Evolutionary conservation across 805 yeast species (phyloP).

Genomic region (Kodamaea kaohsiungensis): DNA sequence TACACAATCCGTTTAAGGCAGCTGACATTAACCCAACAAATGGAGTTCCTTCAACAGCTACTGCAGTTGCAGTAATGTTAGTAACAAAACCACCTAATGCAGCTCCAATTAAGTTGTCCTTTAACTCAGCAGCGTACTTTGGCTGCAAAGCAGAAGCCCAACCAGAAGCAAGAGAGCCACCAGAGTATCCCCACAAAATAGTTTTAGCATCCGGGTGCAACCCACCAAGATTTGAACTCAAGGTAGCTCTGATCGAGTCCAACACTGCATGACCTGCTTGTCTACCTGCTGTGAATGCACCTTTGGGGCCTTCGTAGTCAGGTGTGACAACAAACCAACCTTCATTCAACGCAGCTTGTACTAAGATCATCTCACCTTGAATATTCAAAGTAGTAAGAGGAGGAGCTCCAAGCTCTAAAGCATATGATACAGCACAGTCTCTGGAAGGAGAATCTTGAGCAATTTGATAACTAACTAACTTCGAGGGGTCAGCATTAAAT

Average conservation of each 20-base stretch:
- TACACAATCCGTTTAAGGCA: constrained; percentile 31
- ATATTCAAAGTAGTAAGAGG: not conserved
- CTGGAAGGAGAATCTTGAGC: constrained; percentile 29
- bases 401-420: constrained; percentile 15
- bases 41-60: constrained; percentile 23
- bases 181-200: constrained; percentile 26
- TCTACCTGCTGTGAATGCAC: constrained; percentile 20
- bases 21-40: constrained; percentile 30
- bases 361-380: constrained; percentile 17
- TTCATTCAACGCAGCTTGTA: constrained; percentile 16
- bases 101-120: constrained; percentile 23
- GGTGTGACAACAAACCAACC: constrained; percentile 23
- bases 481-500: constrained; percentile 25
- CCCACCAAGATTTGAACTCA: constrained; percentile 20
- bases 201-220: constrained; percentile 16
- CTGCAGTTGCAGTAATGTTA: constrained; percentile 28
- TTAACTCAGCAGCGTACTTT: constrained; percentile 24
- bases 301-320: constrained; percentile 23
- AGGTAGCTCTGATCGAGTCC: constrained; percentile 20
- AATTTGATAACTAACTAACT: constrained; percentile 27
- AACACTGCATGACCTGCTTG: constrained; percentile 22
- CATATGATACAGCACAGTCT: constrained; percentile 31
- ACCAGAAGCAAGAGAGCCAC: constrained; percentile 25
- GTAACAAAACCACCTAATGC: constrained; percentile 39
- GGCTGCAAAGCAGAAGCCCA: constrained; percentile 29